A percentile compares a stretch with the other conserved stretches of the same genome.
These are phyloP conservation scores for Skeletonema grethae DNA, from an alignment of 108 stramenopile species.

Conservation along the genomic window DNA sequence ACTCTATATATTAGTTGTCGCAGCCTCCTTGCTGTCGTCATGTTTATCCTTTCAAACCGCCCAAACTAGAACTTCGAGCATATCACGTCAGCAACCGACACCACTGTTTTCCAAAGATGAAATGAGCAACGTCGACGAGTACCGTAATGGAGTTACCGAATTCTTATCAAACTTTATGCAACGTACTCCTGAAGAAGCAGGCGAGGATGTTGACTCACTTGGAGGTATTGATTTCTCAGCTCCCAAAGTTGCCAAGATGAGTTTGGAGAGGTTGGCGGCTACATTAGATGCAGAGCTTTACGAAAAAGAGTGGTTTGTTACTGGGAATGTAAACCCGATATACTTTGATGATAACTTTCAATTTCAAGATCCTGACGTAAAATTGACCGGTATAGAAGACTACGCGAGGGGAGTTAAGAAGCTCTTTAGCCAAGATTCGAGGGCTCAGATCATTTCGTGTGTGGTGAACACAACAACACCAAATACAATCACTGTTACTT, in stretches of 20 bases:
- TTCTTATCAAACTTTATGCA: conserved; percentile 75
- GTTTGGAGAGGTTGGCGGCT: conserved; percentile 52
- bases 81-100: not conserved
- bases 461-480: conserved; percentile 50
- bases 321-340: conserved; percentile 76
- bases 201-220: conserved; percentile 4
- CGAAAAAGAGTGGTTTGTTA: conserved; percentile 89
- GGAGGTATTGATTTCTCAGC: conserved; percentile 38
- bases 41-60: not conserved
- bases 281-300: conserved; percentile 64
- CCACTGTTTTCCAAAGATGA: not conserved
- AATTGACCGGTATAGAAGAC: conserved; percentile 72
- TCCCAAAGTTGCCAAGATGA: conserved; percentile 31
- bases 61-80: not conserved
- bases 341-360: conserved; percentile 76
- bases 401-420: conserved; percentile 75
- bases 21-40: not conserved
- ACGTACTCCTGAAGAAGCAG: conserved; percentile 4
- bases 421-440: conserved; percentile 70
- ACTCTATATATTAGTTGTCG: not conserved
- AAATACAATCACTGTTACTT: conserved; percentile 74
- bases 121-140: conserved; percentile 50
- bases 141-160: conserved; percentile 58
- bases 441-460: conserved; percentile 78
- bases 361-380: conserved; percentile 89